phyloP scores from a whole-genome alignment of 148 eudicot genomes.

The Beta vulgaris region DNA sequence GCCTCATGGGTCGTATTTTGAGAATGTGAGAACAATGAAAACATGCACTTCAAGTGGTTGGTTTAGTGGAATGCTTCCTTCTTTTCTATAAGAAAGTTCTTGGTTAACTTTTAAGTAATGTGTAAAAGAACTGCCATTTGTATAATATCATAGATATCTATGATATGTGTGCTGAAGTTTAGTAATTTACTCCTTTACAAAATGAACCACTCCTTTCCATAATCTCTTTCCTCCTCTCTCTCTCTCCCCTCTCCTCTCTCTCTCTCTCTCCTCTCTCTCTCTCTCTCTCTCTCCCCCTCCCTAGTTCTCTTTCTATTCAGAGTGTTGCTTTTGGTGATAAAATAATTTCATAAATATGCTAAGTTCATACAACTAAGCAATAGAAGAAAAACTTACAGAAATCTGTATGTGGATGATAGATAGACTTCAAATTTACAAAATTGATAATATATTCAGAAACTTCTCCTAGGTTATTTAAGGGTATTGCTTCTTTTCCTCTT shows the following conservation, averaged over 20 bases:
- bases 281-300: background rate
- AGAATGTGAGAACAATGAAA: background rate
- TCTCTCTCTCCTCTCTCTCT: background rate
- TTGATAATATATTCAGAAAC: background rate
- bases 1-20: background rate
- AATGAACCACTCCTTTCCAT: background rate
- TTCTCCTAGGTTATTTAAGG: background rate
- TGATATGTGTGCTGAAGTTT: background rate
- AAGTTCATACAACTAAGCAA: background rate
- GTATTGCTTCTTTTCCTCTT: background rate
- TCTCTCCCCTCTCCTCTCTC: background rate
- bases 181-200: background rate
- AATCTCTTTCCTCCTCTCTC: too few species aligned
- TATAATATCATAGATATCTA: background rate
- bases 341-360: background rate
- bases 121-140: background rate
- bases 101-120: background rate
- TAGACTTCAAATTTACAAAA: background rate
- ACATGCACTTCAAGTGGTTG: background rate
- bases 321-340: constrained; percentile 2
- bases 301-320: background rate
- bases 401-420: background rate
- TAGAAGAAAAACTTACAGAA: background rate
- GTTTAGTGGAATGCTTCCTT: background rate
- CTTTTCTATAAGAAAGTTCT: background rate